Conservation (phyloP, 1,284 basidiomycete species). For the Microbotryum silenes-acaulis region DNA sequence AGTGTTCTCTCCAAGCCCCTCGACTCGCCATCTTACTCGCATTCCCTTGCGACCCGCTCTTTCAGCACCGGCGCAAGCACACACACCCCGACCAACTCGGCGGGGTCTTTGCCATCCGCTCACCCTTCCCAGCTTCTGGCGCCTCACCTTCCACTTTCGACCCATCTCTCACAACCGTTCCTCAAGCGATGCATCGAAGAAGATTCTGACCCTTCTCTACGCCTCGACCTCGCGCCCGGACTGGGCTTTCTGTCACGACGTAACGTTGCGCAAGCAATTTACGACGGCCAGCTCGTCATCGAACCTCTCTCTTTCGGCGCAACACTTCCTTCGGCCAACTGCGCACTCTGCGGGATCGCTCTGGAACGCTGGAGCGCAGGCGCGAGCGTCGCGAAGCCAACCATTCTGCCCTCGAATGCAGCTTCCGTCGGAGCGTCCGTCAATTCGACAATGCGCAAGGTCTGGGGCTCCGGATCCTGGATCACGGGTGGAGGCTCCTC, state of each 20-base stretch:
- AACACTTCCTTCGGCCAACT: constrained; percentile 33
- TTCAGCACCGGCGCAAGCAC: constrained; percentile 26
- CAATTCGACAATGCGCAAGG: constrained; percentile 30
- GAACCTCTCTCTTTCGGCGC: constrained; percentile 58
- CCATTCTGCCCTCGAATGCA: background rate
- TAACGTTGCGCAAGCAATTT: constrained; percentile 74
- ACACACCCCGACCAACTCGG: constrained; percentile 37
- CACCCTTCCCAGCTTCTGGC: constrained; percentile 56
- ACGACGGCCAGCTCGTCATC: constrained; percentile 77
- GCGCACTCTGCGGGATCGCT: constrained; percentile 35
- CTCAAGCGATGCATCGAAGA: constrained; percentile 71
- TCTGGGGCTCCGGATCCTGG: constrained; percentile 29
- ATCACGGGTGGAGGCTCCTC: constrained; percentile 4
- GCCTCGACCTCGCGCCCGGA: constrained; percentile 87
- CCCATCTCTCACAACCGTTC: constrained; percentile 61
- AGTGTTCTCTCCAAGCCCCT: constrained; percentile 39
- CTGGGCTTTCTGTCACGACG: constrained; percentile 87
- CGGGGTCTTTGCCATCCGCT: too few relatives aligned
- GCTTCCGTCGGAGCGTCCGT: constrained; percentile 1
- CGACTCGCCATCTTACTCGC: constrained; percentile 2
- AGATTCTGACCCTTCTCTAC: constrained; percentile 88
- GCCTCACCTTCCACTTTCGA: constrained; percentile 47
- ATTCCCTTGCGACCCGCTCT: constrained; percentile 11
- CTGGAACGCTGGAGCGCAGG: constrained; percentile 25
- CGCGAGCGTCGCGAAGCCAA: background rate